Evolutionary conservation across 1,139 yeast species (phyloP).

Genomic region (Diutina pseudorugosa): DNA sequence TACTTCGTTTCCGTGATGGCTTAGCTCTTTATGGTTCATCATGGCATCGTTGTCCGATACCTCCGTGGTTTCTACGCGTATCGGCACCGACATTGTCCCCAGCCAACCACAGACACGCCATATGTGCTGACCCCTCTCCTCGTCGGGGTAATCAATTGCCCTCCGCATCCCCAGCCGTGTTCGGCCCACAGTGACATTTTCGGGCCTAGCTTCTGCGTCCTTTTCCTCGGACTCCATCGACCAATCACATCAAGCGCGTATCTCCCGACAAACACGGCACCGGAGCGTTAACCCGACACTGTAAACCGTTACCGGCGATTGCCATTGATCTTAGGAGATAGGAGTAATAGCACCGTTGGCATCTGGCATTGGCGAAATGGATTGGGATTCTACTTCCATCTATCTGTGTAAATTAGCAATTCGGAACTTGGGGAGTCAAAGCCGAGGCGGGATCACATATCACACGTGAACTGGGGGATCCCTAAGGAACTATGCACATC

Average conservation of each 20-base stretch:
- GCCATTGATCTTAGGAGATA: too few species aligned
- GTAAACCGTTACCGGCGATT: too few species aligned
- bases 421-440: too few species aligned
- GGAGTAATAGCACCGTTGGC: too few species aligned
- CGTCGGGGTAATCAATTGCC: neutral
- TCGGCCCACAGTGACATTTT: neutral
- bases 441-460: neutral
- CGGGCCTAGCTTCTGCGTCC: neutral
- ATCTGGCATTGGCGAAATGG: too few species aligned
- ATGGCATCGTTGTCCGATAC: neutral
- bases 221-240: neutral
- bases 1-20: too few species aligned
- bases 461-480: neutral
- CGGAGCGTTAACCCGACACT: too few species aligned
- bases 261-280: neutral
- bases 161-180: neutral
- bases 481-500: too few species aligned
- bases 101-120: neutral
- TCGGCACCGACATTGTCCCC: neutral
- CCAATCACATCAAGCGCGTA: neutral
- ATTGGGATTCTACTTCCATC: too few species aligned
- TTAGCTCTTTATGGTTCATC: too few species aligned
- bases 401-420: too few species aligned
- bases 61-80: neutral
- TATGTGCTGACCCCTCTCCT: neutral